Conservation (phyloP, 768 basidiomycete genomes). For the Flagelloscypha sp. region DNA sequence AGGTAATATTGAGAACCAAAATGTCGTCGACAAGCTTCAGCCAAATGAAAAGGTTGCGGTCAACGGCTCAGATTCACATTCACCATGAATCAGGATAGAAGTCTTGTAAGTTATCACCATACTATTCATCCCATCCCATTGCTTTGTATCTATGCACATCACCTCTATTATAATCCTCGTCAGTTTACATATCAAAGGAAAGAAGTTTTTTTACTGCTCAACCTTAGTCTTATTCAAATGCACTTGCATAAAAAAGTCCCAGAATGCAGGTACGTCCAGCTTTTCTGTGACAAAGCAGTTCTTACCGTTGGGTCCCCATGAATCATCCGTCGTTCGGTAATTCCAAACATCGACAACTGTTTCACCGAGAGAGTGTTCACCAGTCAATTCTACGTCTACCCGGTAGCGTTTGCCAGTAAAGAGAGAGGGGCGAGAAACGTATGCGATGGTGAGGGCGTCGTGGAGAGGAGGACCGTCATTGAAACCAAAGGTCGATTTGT, state of each 20-base stretch:
- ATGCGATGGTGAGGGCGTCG: slow-evolving; percentile 77
- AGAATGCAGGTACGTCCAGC: slow-evolving; percentile 46
- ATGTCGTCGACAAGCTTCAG: slow-evolving; percentile 64
- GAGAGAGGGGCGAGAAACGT: slow-evolving; percentile 58
- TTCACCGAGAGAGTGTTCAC: slow-evolving; percentile 60
- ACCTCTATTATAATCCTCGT: no score
- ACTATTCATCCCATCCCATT: no score
- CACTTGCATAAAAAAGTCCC: background rate
- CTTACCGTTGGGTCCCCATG: slow-evolving; percentile 67
- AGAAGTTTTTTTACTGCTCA: no score
- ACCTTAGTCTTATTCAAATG: no score
- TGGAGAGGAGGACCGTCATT: slow-evolving; percentile 81
- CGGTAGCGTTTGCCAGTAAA: slow-evolving; percentile 58
- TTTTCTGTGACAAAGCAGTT: slow-evolving; percentile 68
- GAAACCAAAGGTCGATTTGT: slow-evolving; percentile 74
- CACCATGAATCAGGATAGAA: no score
- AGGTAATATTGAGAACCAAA: slow-evolving; percentile 73
- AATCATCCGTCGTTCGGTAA: slow-evolving; percentile 47
- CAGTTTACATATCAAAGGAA: no score
- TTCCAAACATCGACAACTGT: slow-evolving; percentile 76
- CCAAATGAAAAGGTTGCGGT: no score
- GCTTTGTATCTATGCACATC: no score
- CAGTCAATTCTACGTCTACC: slow-evolving; percentile 76
- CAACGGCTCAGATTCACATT: no score
- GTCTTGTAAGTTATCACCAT: no score